Evolutionary conservation across 129 eudicot species (phyloP), one percentile per base, ranked within the genome.

Genomic region (Artemisia tridentata): DNA sequence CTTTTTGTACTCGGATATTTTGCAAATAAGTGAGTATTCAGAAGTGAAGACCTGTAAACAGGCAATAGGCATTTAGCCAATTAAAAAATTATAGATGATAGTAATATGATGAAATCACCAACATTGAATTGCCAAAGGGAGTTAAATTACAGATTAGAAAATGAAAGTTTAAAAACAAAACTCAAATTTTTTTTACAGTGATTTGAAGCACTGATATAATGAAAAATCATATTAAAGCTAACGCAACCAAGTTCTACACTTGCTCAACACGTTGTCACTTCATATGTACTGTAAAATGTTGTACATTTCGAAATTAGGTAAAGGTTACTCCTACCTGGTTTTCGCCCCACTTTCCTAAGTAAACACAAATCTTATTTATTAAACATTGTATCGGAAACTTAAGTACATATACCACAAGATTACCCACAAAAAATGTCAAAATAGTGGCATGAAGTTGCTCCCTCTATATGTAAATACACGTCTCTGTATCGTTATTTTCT

Each of bases 1-100:
- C 79, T 92, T 92, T 80, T 86, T 88, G 80, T 88, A 92, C 65
- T 75, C 83, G 71, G 23, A 84, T 13, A 84, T 88, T 80, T 92
- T 92, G 84, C 98, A 92, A 46, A 92, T 83, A 18, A 92, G 85
- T 19, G 98, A 82, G 78, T 92, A 92, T 79, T 92, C 98, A 66
- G 96, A 88, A 8, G 88, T 72, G 58, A 92, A 92, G 13, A 88
- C 89, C 98, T 92, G 89, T 69, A 48, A 64, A 69, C 67, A 58
- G 27, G 14, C 16, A 71, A n/a, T 46, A 17, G 23, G 11, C 7
- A 34, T 34, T 63, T 14, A 63, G 23, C 25, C 51, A n/a, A 38
- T 27, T 20, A 46, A 45, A 62, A 61, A 62, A 14, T 6, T 27
- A 62, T 62, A 7, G 25, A 55, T 17, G 29, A 1, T 55, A 18